Evolutionary conservation across 2,329 filamentous ascomycete species (phyloP).

Genomic region (Colletotrichum siamense): DNA sequence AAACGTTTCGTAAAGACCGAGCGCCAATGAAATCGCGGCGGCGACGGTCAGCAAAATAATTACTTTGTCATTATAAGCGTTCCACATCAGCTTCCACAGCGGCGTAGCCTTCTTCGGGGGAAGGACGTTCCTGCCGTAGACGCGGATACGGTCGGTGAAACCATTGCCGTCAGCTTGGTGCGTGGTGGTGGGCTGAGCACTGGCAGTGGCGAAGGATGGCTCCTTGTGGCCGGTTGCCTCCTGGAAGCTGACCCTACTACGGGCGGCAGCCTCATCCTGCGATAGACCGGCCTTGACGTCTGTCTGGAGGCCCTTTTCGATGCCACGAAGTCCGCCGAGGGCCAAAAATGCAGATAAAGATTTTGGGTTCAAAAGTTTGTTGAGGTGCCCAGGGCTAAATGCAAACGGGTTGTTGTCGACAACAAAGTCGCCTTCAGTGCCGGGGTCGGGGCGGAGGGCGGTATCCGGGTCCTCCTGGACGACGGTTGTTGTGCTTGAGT

Average conservation of each 20-base stretch:
- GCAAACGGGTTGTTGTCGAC: slow-evolving; percentile 78
- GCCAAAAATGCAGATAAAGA: slow-evolving; percentile 73
- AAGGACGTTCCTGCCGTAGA: slow-evolving; percentile 65
- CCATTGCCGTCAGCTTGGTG: slow-evolving; percentile 8
- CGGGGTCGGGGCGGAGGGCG: slow-evolving; percentile 71
- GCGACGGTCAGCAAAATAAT: slow-evolving; percentile 70
- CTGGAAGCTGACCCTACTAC: slow-evolving; percentile 72
- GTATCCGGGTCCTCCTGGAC: slow-evolving; percentile 41
- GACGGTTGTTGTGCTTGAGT: slow-evolving; percentile 11
- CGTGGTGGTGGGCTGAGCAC: slow-evolving; percentile 2
- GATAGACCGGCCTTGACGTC: slow-evolving; percentile 69
- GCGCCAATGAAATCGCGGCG: slow-evolving; percentile 67
- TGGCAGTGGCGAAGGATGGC: neutral
- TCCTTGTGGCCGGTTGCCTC: slow-evolving; percentile 54
- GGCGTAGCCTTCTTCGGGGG: slow-evolving; percentile 69
- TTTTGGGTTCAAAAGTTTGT: slow-evolving; percentile 79
- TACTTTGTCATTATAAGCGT: slow-evolving; percentile 72
- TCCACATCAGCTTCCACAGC: slow-evolving; percentile 67
- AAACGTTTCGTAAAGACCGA: slow-evolving; percentile 72
- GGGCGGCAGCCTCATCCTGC: slow-evolving; percentile 67
- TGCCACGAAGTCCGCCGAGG: slow-evolving; percentile 70
- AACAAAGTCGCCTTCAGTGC: slow-evolving; percentile 74
- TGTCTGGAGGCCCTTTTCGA: slow-evolving; percentile 73
- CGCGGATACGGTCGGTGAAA: slow-evolving; percentile 57
- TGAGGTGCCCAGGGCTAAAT: slow-evolving; percentile 75